A percentile compares a stretch with the other conserved stretches of the same genome.
Conservation (phyloP, 257 asterid genomes). For the Nemophila menziesii region DNA sequence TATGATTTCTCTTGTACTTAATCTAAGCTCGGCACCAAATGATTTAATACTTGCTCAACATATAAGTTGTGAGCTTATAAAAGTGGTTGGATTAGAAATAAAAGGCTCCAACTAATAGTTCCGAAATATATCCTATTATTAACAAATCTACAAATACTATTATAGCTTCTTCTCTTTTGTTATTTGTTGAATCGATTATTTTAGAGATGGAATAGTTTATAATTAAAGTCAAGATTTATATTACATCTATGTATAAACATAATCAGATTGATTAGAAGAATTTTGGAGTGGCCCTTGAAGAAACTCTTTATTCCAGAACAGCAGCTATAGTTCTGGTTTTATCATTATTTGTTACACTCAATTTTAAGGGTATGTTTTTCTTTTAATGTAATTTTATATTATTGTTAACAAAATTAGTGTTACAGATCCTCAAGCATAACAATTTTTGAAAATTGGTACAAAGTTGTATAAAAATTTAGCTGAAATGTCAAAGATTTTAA, state of each 20-base stretch:
- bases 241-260: constrained; percentile 35
- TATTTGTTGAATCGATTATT: constrained; percentile 41
- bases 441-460: constrained; percentile 44
- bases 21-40: constrained; percentile 45
- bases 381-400: too few species aligned
- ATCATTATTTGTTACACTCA: constrained; percentile 56
- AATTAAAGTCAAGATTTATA: constrained; percentile 37
- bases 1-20: constrained; percentile 38
- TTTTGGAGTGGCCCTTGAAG: constrained; percentile 47
- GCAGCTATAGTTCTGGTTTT: constrained; percentile 53
- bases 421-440: constrained; percentile 77
- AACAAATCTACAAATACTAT: constrained; percentile 51
- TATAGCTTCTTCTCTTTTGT: constrained; percentile 49
- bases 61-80: constrained; percentile 50
- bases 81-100: constrained; percentile 42
- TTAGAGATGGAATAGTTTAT: constrained; percentile 52
- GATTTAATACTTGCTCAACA: constrained; percentile 46
- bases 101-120: constrained; percentile 25
- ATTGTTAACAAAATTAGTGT: neutral
- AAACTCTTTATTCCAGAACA: constrained; percentile 49
- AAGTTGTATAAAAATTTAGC: constrained; percentile 69
- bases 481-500: constrained; percentile 51
- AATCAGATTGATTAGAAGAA: constrained; percentile 25
- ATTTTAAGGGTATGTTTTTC: constrained; percentile 47
- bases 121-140: constrained; percentile 43